Evolutionary conservation across 148 eudicot species (phyloP), one percentile per base, ranked within the genome.

Genomic region (Heliamphora exappendiculata): DNA sequence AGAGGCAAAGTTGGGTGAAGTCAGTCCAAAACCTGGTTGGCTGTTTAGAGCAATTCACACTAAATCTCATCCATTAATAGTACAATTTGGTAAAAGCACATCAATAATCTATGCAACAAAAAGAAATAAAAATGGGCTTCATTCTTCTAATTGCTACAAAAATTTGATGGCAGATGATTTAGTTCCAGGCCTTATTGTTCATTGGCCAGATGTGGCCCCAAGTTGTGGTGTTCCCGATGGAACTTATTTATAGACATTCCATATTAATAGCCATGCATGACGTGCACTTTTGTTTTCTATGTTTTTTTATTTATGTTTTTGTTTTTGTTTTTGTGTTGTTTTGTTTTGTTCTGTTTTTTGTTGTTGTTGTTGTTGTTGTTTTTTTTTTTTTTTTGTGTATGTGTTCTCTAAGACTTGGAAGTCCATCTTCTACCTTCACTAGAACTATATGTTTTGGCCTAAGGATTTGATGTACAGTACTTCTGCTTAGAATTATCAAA

Each of bases 1-100:
- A 49, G 33, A 33, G 51, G 13, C 33, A 22, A 17, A 20, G 36
- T 26, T 68, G 4, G 19, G 51, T 44, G 2, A 57, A 70, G 73
- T 55, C 45, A 47, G 73, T 70, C 57, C 51, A 34, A 16, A 45
- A 47, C 10, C 28, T 70, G 14, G 73, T 70, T 70, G 73, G 57
- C 37, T 20, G 7, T 47, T 2, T 20, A 8, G 54, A 39, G 22
- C 39, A 29, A 68, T 44, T 28, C 33, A 17, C 36, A 26, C 26
- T 16, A 68, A 49, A 9, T 67, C 29, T 45, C 37, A 45, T 68
- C 10, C 54, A 26, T 68, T 67, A 44, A 45, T 29, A 13, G 31
- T 53, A 5, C 20, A 68, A 45, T 53, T 14, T 42, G 31, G 14
- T 31, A 29, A 44, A 26, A 20, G n/a, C 24, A 67, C 49, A 41